phyloP scores from a whole-genome alignment of 1,139 yeast genomes.

The Kluyveromyces marxianus region DNA sequence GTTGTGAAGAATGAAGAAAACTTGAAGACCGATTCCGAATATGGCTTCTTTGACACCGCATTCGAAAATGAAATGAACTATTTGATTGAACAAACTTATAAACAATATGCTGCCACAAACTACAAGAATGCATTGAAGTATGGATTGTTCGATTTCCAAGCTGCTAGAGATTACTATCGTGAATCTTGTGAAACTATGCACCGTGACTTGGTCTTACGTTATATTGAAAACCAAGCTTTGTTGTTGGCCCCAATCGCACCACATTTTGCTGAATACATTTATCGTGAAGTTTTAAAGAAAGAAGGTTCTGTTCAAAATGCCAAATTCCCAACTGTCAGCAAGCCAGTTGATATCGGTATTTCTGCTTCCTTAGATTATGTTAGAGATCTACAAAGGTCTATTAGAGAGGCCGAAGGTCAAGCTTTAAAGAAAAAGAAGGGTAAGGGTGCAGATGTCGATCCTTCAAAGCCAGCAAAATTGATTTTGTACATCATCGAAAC shows the following conservation, averaged over 20 bases:
- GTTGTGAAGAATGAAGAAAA: conserved; percentile 43
- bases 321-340: conserved; percentile 65
- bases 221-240: conserved; percentile 79
- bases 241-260: conserved; percentile 91
- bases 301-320: conserved; percentile 62
- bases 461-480: conserved; percentile 62
- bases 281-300: conserved; percentile 69
- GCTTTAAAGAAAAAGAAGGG: conserved; percentile 88
- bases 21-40: conserved; percentile 61
- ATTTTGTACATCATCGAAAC: conserved; percentile 66
- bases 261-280: conserved; percentile 86
- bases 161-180: conserved; percentile 93
- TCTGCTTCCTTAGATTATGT: conserved; percentile 70
- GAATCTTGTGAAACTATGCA: conserved; percentile 74
- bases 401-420: conserved; percentile 89
- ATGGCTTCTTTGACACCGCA: conserved; percentile 73
- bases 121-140: conserved; percentile 85
- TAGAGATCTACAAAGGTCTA: conserved; percentile 66
- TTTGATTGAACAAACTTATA: conserved; percentile 64
- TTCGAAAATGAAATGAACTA: conserved; percentile 92
- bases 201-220: conserved; percentile 68
- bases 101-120: conserved; percentile 62
- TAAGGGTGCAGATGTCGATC: conserved; percentile 66
- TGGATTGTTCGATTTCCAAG: conserved; percentile 90
- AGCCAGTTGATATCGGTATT: conserved; percentile 54